These are phyloP conservation scores for Mycena indigotica DNA, from an alignment of 768 basidiomycete genomes.

Conservation along the genomic window DNA sequence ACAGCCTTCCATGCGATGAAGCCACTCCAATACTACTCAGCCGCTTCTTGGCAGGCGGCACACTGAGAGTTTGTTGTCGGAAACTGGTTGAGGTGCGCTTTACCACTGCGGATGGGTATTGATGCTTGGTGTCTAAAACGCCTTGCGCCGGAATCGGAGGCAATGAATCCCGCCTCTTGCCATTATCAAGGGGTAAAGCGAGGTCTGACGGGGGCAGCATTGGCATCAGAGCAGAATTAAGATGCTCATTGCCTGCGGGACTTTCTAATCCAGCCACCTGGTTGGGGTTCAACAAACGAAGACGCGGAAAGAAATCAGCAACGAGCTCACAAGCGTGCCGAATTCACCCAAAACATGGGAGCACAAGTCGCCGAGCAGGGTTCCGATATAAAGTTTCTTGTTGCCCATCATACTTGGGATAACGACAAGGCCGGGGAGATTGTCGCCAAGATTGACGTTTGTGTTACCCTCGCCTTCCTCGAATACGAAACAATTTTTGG, in stretches of 20 bases:
- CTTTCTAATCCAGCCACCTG: slow-evolving; percentile 81
- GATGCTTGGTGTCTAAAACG: slow-evolving; percentile 38
- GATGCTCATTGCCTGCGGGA: slow-evolving; percentile 81
- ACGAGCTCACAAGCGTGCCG: slow-evolving; percentile 74
- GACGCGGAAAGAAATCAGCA: background rate
- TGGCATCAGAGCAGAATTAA: slow-evolving; percentile 72
- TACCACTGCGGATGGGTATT: too few relatives aligned
- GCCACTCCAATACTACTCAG: slow-evolving; percentile 63
- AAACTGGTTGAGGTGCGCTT: slow-evolving; percentile 59
- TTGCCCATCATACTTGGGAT: slow-evolving; percentile 88
- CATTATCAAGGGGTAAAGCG: slow-evolving; percentile 55
- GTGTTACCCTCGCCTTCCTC: slow-evolving; percentile 67
- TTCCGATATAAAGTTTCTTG: slow-evolving; percentile 84
- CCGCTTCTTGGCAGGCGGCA: slow-evolving; percentile 60
- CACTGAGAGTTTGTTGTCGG: slow-evolving; percentile 55
- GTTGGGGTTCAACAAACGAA: slow-evolving; percentile 10
- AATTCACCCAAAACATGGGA: slow-evolving; percentile 87
- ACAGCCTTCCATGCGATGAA: slow-evolving; percentile 82
- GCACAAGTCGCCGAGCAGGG: slow-evolving; percentile 85
- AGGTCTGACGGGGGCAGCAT: slow-evolving; percentile 64
- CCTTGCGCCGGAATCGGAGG: slow-evolving; percentile 63
- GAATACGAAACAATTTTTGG: slow-evolving; percentile 83
- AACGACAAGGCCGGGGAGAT: slow-evolving; percentile 65
- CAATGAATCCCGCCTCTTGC: slow-evolving; percentile 45
- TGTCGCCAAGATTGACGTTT: slow-evolving; percentile 57